A percentile compares a stretch with the other conserved stretches of the same genome.
Conservation (phyloP, 2,329 filamentous ascomycete genomes). For the Aquanectria penicillioides region DNA sequence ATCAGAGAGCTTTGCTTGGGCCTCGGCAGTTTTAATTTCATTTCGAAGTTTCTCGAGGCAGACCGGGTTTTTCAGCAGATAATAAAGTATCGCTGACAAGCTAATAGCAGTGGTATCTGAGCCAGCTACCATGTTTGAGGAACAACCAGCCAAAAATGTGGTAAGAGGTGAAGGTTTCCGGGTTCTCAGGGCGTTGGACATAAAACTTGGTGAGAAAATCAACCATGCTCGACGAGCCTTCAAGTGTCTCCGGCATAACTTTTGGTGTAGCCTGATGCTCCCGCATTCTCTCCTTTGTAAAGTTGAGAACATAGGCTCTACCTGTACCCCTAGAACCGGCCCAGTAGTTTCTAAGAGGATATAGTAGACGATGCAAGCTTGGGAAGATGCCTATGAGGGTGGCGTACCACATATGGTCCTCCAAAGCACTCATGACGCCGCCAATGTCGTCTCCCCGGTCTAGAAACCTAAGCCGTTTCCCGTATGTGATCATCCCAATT, state of each 20-base stretch:
- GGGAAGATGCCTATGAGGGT: conserved; percentile 39
- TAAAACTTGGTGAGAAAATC: conserved; percentile 38
- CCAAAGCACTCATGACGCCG: conserved; percentile 39
- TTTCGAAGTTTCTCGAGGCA: conserved; percentile 15
- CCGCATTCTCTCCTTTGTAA: conserved; percentile 27
- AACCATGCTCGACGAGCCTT: conserved; percentile 18
- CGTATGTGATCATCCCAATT: conserved; percentile 49
- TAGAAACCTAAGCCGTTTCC: conserved; percentile 48
- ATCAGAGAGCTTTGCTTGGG: conserved; percentile 10
- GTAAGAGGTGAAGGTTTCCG: conserved; percentile 26
- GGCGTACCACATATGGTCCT: conserved; percentile 37
- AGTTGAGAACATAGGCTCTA: conserved; percentile 25
- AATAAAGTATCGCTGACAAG: conserved; percentile 32
- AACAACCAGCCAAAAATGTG: conserved; percentile 34
- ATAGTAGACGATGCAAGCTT: conserved; percentile 25
- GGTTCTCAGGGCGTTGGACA: conserved; percentile 25
- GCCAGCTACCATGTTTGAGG: conserved; percentile 35
- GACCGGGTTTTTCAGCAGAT: conserved; percentile 22
- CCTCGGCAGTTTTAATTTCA: conserved; percentile 16
- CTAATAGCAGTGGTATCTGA: conserved; percentile 39
- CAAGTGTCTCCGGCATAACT: background rate
- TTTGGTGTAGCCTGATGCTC: conserved; percentile 27
- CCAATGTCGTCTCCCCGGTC: conserved; percentile 47
- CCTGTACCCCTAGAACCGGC: conserved; percentile 31
- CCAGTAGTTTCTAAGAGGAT: conserved; percentile 32